phyloP scores from a whole-genome alignment of 1,284 basidiomycete genomes.

The Pseudozyma tsukubaensis region DNA sequence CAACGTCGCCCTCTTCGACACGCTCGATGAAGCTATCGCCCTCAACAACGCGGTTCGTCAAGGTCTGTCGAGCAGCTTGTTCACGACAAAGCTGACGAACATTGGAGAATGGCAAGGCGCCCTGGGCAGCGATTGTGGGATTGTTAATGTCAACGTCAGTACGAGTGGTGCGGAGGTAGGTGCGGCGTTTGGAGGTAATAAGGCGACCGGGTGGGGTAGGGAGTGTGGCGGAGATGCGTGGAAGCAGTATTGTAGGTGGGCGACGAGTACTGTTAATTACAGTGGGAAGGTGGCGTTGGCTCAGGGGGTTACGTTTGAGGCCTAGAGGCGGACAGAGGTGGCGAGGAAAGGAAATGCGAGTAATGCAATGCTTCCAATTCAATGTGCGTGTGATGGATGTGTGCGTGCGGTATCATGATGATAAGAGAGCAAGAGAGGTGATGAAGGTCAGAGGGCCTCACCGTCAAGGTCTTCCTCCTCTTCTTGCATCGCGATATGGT shows the following conservation, averaged over 20 bases:
- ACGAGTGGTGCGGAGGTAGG: conserved; percentile 95
- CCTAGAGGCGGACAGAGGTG: conserved; percentile 7
- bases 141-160: conserved; percentile 74
- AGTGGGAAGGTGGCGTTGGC: conserved; percentile 87
- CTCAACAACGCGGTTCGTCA: conserved; percentile 94
- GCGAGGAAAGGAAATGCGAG: not conserved
- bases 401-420: not conserved
- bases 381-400: not conserved
- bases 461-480: conserved; percentile 39
- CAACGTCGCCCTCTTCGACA: conserved; percentile 87
- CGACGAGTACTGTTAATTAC: conserved; percentile 92
- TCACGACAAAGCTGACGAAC: conserved; percentile 73
- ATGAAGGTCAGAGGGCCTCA: conserved; percentile 19
- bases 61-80: conserved; percentile 87
- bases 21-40: conserved; percentile 86
- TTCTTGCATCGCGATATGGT: not conserved
- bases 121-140: conserved; percentile 55
- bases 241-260: conserved; percentile 78
- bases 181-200: conserved; percentile 91
- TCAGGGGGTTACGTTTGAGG: conserved; percentile 85
- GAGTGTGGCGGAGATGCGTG: conserved; percentile 96
- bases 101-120: conserved; percentile 55
- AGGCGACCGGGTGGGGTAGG: conserved; percentile 85
- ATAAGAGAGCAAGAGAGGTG: not conserved
- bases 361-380: not conserved